Evolutionary conservation across 208 protist species (phyloP).

Genomic region (Trypanosoma cruzi): DNA sequence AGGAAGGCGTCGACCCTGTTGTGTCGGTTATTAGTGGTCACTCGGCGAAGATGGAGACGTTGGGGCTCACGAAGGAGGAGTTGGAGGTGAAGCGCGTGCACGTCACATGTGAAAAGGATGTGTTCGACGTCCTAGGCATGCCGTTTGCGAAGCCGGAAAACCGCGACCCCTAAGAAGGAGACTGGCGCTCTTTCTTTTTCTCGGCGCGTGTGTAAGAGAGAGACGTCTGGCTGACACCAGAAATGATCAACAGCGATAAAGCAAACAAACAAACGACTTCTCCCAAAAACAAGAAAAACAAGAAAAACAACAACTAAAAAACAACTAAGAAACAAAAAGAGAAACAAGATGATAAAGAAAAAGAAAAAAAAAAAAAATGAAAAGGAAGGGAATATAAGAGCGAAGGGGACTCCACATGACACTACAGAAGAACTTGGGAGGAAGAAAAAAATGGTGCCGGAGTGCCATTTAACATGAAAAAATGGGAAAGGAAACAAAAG

Average conservation of each 20-base stretch:
- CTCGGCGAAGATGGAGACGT: conserved; percentile 51
- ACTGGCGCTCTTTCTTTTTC: no score
- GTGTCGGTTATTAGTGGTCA: conserved; percentile 33
- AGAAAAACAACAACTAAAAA: not conserved
- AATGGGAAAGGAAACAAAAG: not conserved
- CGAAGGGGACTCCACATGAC: no score
- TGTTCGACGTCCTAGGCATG: conserved; percentile 89
- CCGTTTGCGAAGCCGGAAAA: conserved; percentile 87
- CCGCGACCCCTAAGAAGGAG: conserved; percentile 67
- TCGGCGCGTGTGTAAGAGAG: not conserved
- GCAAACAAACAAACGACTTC: not conserved
- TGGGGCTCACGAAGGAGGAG: conserved; percentile 83
- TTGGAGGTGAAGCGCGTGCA: conserved; percentile 82
- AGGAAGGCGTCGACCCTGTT: conserved; percentile 21
- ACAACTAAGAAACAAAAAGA: conserved; percentile 7
- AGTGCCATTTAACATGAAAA: not conserved
- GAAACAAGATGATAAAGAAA: conserved; percentile 15
- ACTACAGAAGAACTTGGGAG: no score
- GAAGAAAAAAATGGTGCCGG: no score
- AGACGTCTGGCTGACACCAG: not conserved
- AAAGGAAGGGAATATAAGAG: conserved; percentile 6
- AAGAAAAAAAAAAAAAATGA: conserved; percentile 15
- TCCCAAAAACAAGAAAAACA: not conserved
- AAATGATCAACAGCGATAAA: not conserved
- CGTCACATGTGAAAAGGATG: conserved; percentile 79